Evolutionary conservation across 1,284 basidiomycete genomes (phyloP), one percentile per base, ranked within the genome.

Genomic region (Vanrija pseudolonga): DNA sequence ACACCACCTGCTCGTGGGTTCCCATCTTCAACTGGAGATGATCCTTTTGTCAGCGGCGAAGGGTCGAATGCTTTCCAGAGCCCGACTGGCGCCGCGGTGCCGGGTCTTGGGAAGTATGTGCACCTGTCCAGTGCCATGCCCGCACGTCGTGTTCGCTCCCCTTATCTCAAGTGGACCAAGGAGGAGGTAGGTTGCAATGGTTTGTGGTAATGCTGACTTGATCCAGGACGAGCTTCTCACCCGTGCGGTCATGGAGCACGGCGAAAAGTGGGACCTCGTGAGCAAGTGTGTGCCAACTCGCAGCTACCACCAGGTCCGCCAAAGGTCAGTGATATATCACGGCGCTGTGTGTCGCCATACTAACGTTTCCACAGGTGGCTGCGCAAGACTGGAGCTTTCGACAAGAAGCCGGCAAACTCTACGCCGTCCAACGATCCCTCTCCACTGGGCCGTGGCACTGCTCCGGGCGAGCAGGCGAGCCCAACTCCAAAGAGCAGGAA

Each of bases 211-310:
- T 17, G 22, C 47, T 54, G 26, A 47, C 58, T n/a, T 18, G 15
- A 6, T 7, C 6, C 48, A 73, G 71, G 73, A 76, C 45, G 73
- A 74, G 55, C 64, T 76, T 11, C 63, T 76, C 2, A 70, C 73
- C 14, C 55, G 72, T 22, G 73, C 73, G 2, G 72, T 76, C 9
- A 71, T 72, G 46, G 60, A 71, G 24, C 72, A 76, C 50, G 73
- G 73, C 9, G 72, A 76, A 49, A 76, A 76, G 54, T 76, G 73
- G 73, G 73, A 76, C 59, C 56, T 74, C 23, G 73, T 76, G 28
- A 63, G 59, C 48, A 76, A 76, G 56, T 71, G 72, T 36, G 73
- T 76, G 0, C 72, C 72, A 0, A 76, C 73, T 0, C 43, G 73
- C n/a, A 68, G 65, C 18, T 76, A 76, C 47, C 73, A 76, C 48